Conservation (phyloP, 1,284 basidiomycete species). For the Ustilago sp. region DNA sequence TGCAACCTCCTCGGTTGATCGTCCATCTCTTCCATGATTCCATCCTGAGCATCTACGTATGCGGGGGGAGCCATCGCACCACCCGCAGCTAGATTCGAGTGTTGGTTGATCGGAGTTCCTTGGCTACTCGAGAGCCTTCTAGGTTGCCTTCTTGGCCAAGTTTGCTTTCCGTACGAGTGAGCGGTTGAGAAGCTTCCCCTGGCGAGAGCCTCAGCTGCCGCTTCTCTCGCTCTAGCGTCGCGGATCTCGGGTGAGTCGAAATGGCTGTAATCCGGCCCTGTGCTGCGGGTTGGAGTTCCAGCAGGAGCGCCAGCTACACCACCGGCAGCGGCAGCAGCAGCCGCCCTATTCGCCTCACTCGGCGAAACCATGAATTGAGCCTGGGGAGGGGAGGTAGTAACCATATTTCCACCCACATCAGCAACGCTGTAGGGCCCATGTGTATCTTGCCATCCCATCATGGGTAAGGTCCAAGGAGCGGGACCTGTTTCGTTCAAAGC, state of each 20-base stretch:
- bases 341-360: constrained; percentile 29
- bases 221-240: constrained; percentile 53
- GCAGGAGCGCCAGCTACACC: constrained; percentile 12
- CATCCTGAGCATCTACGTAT: constrained; percentile 48
- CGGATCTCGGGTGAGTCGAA: constrained; percentile 64
- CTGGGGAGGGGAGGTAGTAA: constrained; percentile 20
- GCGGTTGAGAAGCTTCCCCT: constrained; percentile 28
- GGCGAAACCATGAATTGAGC: constrained; percentile 48
- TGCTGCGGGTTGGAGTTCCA: constrained; percentile 21
- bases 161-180: constrained; percentile 14
- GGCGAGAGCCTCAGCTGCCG: constrained; percentile 42
- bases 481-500: constrained; percentile 21
- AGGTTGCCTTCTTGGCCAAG: constrained; percentile 35
- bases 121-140: constrained; percentile 22
- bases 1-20: constrained; percentile 35
- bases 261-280: constrained; percentile 58
- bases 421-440: constrained; percentile 41
- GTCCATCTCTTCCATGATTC: constrained; percentile 25
- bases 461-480: constrained; percentile 45
- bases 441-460: constrained; percentile 46
- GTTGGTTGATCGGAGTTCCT: constrained; percentile 32
- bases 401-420: constrained; percentile 35
- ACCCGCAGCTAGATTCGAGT: constrained; percentile 14
- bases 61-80: constrained; percentile 35
- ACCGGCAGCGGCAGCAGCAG: constrained; percentile 18